Conservation (phyloP, 176 grass and related monocot genomes). For the Eragrostis curvula region DNA sequence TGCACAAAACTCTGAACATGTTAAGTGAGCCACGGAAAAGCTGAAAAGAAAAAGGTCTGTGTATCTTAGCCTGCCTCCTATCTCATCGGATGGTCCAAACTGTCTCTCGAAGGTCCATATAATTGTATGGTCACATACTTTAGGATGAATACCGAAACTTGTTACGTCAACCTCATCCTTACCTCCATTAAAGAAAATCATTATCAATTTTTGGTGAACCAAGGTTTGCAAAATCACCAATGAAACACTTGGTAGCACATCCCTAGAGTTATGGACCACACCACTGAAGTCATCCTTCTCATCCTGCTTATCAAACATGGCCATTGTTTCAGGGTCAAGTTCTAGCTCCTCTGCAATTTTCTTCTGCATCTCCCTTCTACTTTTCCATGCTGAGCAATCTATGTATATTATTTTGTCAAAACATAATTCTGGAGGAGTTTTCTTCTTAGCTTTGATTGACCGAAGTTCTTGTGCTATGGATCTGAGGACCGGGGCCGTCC, state of each 20-base stretch:
- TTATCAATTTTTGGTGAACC: rapidly evolving
- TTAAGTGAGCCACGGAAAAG: rapidly evolving
- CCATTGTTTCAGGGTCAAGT: too few species aligned
- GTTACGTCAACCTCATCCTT: not conserved
- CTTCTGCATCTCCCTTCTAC: too few species aligned
- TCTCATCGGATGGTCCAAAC: not conserved
- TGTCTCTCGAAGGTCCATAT: not conserved
- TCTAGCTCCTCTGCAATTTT: too few species aligned
- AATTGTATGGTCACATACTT: not conserved
- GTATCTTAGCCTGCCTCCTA: not conserved
- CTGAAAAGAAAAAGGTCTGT: not conserved
- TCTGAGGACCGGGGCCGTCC: too few species aligned
- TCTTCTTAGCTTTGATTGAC: too few species aligned
- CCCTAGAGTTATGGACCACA: not conserved
- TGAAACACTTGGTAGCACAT: rapidly evolving
- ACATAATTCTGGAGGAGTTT: too few species aligned
- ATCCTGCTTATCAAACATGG: not conserved
- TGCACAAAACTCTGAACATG: not conserved
- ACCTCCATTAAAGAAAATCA: slow-evolving; percentile 13
- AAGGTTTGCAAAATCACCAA: not conserved
- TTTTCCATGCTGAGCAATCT: slow-evolving; percentile 8
- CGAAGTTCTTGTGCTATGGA: too few species aligned
- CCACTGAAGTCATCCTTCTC: not conserved
- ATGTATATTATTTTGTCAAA: too few species aligned
- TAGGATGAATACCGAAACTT: not conserved